Evolutionary conservation across 306 rosid species (phyloP).

Genomic region (Quercus cerris): DNA sequence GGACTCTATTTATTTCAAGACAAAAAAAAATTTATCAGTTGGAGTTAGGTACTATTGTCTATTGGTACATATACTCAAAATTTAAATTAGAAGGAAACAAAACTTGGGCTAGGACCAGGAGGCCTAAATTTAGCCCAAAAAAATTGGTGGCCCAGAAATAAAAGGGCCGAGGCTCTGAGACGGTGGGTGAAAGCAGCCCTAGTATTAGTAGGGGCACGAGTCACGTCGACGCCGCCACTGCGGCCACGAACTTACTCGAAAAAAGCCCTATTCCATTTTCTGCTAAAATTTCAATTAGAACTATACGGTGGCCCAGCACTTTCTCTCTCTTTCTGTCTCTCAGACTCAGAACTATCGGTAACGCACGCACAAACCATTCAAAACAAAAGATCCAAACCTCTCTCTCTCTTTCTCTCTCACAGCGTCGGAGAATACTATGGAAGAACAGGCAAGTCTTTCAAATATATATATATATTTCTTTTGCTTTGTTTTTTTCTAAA

Average conservation of each 20-base stretch:
- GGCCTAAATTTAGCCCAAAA: background rate
- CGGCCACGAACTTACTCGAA: background rate
- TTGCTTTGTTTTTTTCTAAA: background rate
- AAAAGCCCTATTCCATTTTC: background rate
- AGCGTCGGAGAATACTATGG: conserved; percentile 17
- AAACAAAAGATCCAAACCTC: conserved; percentile 38
- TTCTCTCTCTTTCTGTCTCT: conserved; percentile 33
- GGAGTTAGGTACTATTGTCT: no score
- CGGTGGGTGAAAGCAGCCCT: no score
- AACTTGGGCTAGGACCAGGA: no score
- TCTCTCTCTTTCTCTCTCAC: background rate
- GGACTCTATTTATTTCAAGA: no score
- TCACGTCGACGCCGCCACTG: conserved; percentile 19
- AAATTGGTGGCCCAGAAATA: no score
- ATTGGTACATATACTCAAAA: no score
- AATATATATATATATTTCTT: no score
- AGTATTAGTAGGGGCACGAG: background rate
- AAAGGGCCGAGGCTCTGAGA: no score
- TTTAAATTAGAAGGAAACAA: no score
- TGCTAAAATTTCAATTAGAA: background rate
- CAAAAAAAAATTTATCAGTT: no score
- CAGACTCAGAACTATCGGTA: conserved; percentile 30
- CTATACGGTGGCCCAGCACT: conserved; percentile 62
- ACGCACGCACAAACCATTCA: conserved; percentile 17
- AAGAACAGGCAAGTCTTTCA: conserved; percentile 33